Base-by-base conservation (phyloP, 352 stramenopile genomes). In the Phytophthora pistaciae region DNA sequence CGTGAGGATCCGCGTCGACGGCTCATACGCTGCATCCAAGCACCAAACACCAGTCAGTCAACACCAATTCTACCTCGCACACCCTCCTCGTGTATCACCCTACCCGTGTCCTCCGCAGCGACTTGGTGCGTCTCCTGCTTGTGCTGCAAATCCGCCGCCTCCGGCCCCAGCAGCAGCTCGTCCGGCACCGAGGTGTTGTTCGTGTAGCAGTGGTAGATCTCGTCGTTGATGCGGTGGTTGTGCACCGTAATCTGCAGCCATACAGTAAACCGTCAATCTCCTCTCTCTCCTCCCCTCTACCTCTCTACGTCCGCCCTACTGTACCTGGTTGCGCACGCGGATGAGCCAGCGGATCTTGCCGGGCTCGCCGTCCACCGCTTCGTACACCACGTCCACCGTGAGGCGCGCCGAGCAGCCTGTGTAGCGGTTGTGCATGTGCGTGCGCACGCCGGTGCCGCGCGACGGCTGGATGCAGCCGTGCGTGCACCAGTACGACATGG, bases 401-500 rank as follows among this genome's bases (percentile, higher is more conserved):
- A 95, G 85, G 2, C 87, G 78, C 18, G 87, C 87, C 23, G 80
- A 87, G 65, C 87, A 95, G 27, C 87, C 87, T 1, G 87, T 95
- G 72, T 91, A 95, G 4, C 87, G 84, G 66, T 92, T 93, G 70
- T 93, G 87, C 29, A 91, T 56, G 60, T 94, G 87, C 16, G 84
- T 84, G 1, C 87, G 85, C n/a, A 95, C 84, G 13, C 87, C 87
- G 16, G 87, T 89, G 48, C 87, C 77, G 3, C 87, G 75, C 9
- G 87, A 92, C 6, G 82, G 84, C 70, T 95, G 87, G 62, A 93
- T 91, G 54, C 87, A 95, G 50, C 87, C 87, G 53, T 95, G 87
- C 0, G 87, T 95, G 69, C 87, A 95, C 87, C 85, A 95, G 70
- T 95, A 95, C 42, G 85, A 78, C 85, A 95, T 95, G 13, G 85